Evolutionary conservation across 2,329 filamentous ascomycete genomes (phyloP).

Genomic region (Cytospora chrysosperma): DNA sequence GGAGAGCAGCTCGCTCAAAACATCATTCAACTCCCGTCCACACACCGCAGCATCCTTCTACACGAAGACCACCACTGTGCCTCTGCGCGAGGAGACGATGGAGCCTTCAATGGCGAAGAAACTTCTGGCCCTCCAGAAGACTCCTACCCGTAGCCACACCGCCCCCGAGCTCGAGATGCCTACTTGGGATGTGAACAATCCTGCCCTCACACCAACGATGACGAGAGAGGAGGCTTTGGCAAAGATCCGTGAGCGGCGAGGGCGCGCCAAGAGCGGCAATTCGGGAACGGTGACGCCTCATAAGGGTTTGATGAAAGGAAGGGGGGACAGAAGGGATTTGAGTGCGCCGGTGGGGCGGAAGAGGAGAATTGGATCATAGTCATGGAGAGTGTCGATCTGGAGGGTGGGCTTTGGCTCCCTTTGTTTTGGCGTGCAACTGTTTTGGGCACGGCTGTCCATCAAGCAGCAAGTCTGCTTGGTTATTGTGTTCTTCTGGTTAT

Average conservation of each 20-base stretch:
- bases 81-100: slow-evolving; percentile 47
- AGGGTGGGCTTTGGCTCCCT: neutral
- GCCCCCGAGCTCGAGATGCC: slow-evolving; percentile 29
- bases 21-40: slow-evolving; percentile 34
- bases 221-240: slow-evolving; percentile 73
- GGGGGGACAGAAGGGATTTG: slow-evolving; percentile 43
- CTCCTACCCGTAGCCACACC: slow-evolving; percentile 40
- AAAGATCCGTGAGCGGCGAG: slow-evolving; percentile 70
- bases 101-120: slow-evolving; percentile 45
- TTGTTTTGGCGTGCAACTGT: neutral
- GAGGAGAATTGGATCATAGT: slow-evolving; percentile 18
- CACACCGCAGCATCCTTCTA: slow-evolving; percentile 50
- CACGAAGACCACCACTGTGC: slow-evolving; percentile 51
- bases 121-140: slow-evolving; percentile 40
- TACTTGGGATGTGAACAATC: slow-evolving; percentile 55
- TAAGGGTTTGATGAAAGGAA: slow-evolving; percentile 55
- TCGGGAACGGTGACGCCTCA: slow-evolving; percentile 61
- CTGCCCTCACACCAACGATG: slow-evolving; percentile 64
- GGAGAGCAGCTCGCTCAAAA: slow-evolving; percentile 4
- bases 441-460: neutral
- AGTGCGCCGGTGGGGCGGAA: slow-evolving; percentile 41
- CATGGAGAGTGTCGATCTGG: neutral
- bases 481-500: neutral
- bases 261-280: slow-evolving; percentile 67
- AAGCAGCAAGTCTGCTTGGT: slow-evolving; percentile 11